Evolutionary conservation across 306 rosid species (phyloP), one percentile per base, ranked within the genome.

Genomic region (Acacia confusa): DNA sequence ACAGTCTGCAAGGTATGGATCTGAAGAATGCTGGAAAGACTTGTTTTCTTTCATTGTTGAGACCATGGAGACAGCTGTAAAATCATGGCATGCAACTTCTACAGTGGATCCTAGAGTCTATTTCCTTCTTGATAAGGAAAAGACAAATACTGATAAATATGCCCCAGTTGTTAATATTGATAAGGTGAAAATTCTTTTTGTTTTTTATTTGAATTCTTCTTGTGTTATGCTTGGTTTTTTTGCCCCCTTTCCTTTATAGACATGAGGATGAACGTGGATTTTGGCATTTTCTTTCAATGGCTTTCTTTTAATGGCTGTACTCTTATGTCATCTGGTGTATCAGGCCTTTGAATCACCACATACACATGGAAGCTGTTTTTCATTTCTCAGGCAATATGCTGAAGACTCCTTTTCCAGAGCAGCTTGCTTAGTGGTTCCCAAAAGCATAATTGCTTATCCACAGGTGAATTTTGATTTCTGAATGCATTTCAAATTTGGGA

Each of bases 291-390:
- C 64, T 22, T 57, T 22, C 27, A 10, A 22, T 57, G 64, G 64
- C 24, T 8, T 57, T 20, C 20, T 10, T 57, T 57, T 22, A 10
- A 22, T 24, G 0, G 9, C 30, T 4, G 11, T 72, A 70, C 66
- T 78, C 64, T 53, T 58, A 50, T 72, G 52, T 83, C n/a, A 16
- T 84, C 15, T 24, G 27, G 73, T 84, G 75, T 81, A 66, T 80
- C 87, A 96, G 99, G 99, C 99, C 71, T 96, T 96, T 75, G 99
- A 93, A 84, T 89, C 99, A 32, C 99, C 99, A 24, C 88, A 96
- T 75, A 96, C 94, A 16, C 99, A 96, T 63, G 17, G 92, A 72
- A 88, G 76, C 77, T 96, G 99, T 60, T 84, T 88, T 84, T 78
- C 93, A 84, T 96, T 87, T 88, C 93, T 94, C 47, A 87, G 99